Evolutionary conservation across 305 asterid species (phyloP), one percentile per base, ranked within the genome.

Genomic region (Fraxinus ornus): DNA sequence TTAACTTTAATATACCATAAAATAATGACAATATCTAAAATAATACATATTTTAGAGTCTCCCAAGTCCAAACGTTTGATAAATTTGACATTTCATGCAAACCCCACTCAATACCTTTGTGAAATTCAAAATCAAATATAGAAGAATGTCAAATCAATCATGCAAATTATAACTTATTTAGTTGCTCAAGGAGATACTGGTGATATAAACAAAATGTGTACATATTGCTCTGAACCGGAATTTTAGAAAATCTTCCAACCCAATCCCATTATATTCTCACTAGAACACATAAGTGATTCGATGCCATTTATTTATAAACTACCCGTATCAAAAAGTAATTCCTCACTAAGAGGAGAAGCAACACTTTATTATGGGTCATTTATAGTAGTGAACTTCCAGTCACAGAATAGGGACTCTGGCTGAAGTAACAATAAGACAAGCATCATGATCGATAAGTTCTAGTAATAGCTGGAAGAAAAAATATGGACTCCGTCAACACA

Each of bases 401-500:
- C 66, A 57, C 66, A n/a, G 64, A 55, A 55, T 17, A n/a, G 64
- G 64, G 64, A 55, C 64, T 55, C 64, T 35, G 76, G 73, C 75
- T 35, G 30, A 33, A n/a, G 26, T 64, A 39, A 55, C 66, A 72
- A 72, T 10, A 52, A 32, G 73, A 39, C 55, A n/a, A 71, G 62
- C 36, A 24, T 70, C 21, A 55, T 75, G 74, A 76, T 41, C 28
- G 71, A 76, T 17, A 66, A 76, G 21, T 75, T 79, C 57, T 12
- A 49, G 57, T 26, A 49, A 19, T 39, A 30, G 60, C 60, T 81
- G 26, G 64, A 36, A 78, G 41, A 37, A 5, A 1, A 19, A 68
- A 74, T 24, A 66, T n/a, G 80, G 76, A 64, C 82, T 71, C 85
- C 41, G 24, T 77, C 87, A 83, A 60, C 77, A 79, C 17, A 77